Conservation (phyloP, 2,329 filamentous ascomycete genomes). For the Curvularia lunata region DNA sequence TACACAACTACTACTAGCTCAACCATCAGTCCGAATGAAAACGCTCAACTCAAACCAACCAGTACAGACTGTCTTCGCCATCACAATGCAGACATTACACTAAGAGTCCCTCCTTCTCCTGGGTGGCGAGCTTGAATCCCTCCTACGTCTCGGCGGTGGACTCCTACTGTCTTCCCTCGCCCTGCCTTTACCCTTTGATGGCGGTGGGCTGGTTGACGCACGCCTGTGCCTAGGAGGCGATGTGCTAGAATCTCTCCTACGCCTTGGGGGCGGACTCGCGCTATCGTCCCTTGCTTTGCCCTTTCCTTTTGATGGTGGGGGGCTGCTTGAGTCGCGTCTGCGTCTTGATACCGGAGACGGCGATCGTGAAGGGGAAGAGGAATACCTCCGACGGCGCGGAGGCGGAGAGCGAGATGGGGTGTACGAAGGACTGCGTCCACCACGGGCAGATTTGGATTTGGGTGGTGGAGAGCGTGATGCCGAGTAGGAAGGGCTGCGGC, state of each 20-base stretch:
- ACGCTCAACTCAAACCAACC: not conserved
- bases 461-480: conserved; percentile 27
- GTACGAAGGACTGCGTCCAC: conserved; percentile 23
- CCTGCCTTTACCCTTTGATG: conserved; percentile 4
- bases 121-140: conserved; percentile 9
- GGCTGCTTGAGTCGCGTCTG: conserved; percentile 11
- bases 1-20: not conserved
- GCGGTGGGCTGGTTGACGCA: conserved; percentile 5
- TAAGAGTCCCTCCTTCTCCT: conserved; percentile 8
- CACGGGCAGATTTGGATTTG: conserved; percentile 19
- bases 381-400: conserved; percentile 10
- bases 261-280: conserved; percentile 3
- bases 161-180: conserved; percentile 8
- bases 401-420: conserved; percentile 17
- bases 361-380: conserved; percentile 5
- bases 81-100: not conserved
- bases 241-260: conserved; percentile 9
- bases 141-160: conserved; percentile 5
- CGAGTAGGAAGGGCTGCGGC: conserved; percentile 29
- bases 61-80: not conserved
- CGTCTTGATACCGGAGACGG: conserved; percentile 9
- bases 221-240: conserved; percentile 2
- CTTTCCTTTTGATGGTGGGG: conserved; percentile 7
- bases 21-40: not conserved
- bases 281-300: conserved; percentile 7